Evolutionary conservation across 129 eudicot genomes (phyloP).

Genomic region (Artemisia annua): DNA sequence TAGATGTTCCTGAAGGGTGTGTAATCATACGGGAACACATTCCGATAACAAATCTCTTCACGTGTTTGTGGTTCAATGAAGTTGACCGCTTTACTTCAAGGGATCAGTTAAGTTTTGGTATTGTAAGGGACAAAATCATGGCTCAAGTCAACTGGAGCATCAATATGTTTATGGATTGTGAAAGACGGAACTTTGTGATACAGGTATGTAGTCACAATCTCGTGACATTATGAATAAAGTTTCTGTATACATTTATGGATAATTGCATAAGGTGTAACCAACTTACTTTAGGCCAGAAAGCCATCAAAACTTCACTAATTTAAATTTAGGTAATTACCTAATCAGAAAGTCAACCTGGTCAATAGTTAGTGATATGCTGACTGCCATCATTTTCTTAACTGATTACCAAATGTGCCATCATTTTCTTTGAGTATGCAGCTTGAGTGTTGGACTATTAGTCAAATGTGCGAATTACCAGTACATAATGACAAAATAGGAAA

Average conservation of each 20-base stretch:
- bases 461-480: neutral
- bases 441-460: neutral
- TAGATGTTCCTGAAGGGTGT: slow-evolving; percentile 99
- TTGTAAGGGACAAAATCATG: slow-evolving; percentile 78
- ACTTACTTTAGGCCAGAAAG: neutral
- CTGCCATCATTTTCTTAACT: too few species aligned
- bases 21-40: slow-evolving; percentile 83
- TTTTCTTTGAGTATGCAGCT: neutral
- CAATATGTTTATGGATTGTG: slow-evolving; percentile 90
- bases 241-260: neutral
- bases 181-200: slow-evolving; percentile 84
- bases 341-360: too few species aligned
- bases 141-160: slow-evolving; percentile 65
- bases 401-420: too few species aligned
- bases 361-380: too few species aligned
- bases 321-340: too few species aligned
- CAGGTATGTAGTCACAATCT: slow-evolving; percentile 51
- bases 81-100: slow-evolving; percentile 96
- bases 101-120: slow-evolving; percentile 89
- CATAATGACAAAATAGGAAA: neutral
- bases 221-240: neutral
- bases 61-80: slow-evolving; percentile 95
- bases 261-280: neutral
- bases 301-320: too few species aligned
- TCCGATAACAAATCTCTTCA: slow-evolving; percentile 80